Conservation (phyloP, 176 grass and related monocot genomes). For the Puccinellia tenuiflora region DNA sequence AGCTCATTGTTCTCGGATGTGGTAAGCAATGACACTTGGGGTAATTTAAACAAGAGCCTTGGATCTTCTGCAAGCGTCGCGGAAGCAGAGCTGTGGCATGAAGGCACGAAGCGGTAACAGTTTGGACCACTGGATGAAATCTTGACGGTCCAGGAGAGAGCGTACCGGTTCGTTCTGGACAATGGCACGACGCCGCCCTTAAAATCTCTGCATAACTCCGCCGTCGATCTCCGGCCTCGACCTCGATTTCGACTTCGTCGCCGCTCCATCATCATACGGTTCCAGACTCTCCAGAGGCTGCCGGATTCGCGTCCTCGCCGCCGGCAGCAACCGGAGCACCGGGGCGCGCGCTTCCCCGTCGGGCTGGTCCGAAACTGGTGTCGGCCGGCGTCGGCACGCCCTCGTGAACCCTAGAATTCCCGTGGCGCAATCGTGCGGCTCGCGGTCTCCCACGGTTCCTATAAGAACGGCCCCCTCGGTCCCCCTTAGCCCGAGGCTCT, state of each 20-base stretch:
- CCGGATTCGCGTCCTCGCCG: background rate
- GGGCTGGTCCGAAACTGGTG: background rate
- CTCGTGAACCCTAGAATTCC: slow-evolving; percentile 19
- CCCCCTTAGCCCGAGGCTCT: background rate
- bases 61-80: too few relatives aligned
- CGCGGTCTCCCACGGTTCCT: background rate
- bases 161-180: background rate
- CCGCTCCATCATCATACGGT: background rate
- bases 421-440: background rate
- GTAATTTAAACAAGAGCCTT: too few relatives aligned
- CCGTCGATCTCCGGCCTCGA: background rate
- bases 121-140: too few relatives aligned
- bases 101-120: too few relatives aligned
- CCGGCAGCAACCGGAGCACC: background rate
- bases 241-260: background rate
- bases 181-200: background rate
- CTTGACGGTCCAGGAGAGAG: too few relatives aligned
- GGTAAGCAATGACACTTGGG: too few relatives aligned
- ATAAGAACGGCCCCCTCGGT: background rate
- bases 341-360: background rate
- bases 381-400: background rate
- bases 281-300: background rate
- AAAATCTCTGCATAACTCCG: background rate
- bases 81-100: too few relatives aligned
- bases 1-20: too few relatives aligned